These are phyloP conservation scores for barrel medic (Medicago truncatula) DNA, from an alignment of 306 rosid genomes.

Conservation along the genomic window MtrunA17r5.0-ANR NC_053045.1:56513501-56514000, in stretches of 20 bases:
- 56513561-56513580: constrained; percentile 74
- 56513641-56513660: constrained; percentile 88
- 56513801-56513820: constrained; percentile 37
- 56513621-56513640: constrained; percentile 81
- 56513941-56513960: neutral
- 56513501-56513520: constrained; percentile 6
- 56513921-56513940: constrained; percentile 23
- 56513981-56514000: constrained; percentile 8
- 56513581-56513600: constrained; percentile 84
- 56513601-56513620: constrained; percentile 74
- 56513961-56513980: constrained; percentile 15
- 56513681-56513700: constrained; percentile 89
- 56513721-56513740: constrained; percentile 33
- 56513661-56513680: constrained; percentile 98
- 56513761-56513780: constrained; percentile 18
- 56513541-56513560: constrained; percentile 32
- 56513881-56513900: constrained; percentile 99
- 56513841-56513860: constrained; percentile 53
- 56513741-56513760: constrained; percentile 26
- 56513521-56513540: constrained; percentile 36
- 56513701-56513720: constrained; percentile 80
- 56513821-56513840: constrained; percentile 53
- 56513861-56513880: constrained; percentile 83
- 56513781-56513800: constrained; percentile 28
- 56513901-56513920: constrained; percentile 82